phyloP scores from a whole-genome alignment of 768 basidiomycete genomes.

The Suillus plorans region DNA sequence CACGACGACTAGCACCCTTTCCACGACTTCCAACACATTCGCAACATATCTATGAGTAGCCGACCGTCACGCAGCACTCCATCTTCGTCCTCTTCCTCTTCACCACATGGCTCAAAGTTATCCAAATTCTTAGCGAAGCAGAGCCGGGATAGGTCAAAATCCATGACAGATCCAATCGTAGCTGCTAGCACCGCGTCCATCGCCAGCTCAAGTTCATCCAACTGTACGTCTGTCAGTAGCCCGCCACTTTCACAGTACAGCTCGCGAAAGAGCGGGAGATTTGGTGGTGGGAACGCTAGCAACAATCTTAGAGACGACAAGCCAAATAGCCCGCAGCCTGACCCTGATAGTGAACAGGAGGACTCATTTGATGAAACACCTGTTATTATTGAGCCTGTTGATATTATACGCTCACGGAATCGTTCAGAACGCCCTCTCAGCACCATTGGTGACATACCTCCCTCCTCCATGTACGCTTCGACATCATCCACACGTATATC shows the following conservation, averaged over 20 bases:
- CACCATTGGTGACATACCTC: constrained; percentile 42
- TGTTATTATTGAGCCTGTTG: constrained; percentile 64
- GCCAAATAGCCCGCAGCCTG: constrained; percentile 9
- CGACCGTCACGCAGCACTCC: constrained; percentile 45
- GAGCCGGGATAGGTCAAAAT: constrained; percentile 59
- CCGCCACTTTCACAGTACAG: constrained; percentile 29
- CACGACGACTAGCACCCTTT: constrained; percentile 18
- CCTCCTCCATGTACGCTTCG: constrained; percentile 44
- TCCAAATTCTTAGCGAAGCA: constrained; percentile 70
- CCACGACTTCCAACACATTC: constrained; percentile 6
- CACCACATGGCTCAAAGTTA: constrained; percentile 51
- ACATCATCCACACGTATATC: constrained; percentile 52
- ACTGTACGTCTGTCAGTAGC: constrained; percentile 27
- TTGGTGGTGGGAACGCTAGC: constrained; percentile 27
- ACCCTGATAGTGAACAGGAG: constrained; percentile 34
- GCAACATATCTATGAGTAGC: constrained; percentile 38
- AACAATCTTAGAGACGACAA: constrained; percentile 20
- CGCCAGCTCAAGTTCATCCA: constrained; percentile 43
- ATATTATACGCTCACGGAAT: constrained; percentile 52
- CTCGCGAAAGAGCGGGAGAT: constrained; percentile 34
- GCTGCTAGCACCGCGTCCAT: constrained; percentile 36
- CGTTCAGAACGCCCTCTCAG: constrained; percentile 57
- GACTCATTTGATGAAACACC: constrained; percentile 50
- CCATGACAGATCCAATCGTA: constrained; percentile 40
- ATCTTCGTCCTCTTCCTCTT: constrained; percentile 41